phyloP scores from a whole-genome alignment of 2,329 filamentous ascomycete genomes.

The Parafenestella ontariensis region DNA sequence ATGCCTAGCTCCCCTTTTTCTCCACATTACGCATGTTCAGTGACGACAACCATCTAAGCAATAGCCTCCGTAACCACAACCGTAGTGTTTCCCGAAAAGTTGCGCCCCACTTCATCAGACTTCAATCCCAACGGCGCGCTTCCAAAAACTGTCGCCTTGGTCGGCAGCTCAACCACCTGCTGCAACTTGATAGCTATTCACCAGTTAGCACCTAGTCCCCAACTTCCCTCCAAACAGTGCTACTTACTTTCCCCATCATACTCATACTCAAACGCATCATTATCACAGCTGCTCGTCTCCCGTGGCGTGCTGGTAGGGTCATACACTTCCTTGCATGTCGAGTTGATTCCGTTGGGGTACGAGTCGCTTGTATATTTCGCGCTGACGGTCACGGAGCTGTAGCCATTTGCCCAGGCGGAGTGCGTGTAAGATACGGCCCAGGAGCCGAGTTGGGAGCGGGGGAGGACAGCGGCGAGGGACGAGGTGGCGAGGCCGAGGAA shows the following conservation, averaged over 20 bases:
- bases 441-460: conserved; percentile 7
- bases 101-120: background rate
- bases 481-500: conserved; percentile 4
- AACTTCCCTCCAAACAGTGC: background rate
- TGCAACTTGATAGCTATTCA: conserved; percentile 9
- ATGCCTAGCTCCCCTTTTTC: background rate
- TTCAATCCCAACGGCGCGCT: conserved; percentile 4
- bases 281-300: background rate
- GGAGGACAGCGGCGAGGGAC: conserved; percentile 6
- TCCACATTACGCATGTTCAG: background rate
- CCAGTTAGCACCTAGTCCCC: background rate
- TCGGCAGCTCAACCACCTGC: conserved; percentile 14
- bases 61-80: conserved; percentile 15
- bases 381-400: background rate
- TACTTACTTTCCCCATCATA: conserved; percentile 15
- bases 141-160: conserved; percentile 16
- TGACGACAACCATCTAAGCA: conserved; percentile 5
- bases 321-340: conserved; percentile 1
- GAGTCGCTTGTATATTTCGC: conserved; percentile 12
- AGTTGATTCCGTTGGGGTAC: conserved; percentile 5
- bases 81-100: background rate
- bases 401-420: conserved; percentile 12
- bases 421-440: conserved; percentile 4
- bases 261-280: conserved; percentile 7
- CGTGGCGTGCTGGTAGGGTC: background rate